Evolutionary conservation across 345 rosid species (phyloP), one percentile per base, ranked within the genome.

Genomic region (Citrus medica): DNA sequence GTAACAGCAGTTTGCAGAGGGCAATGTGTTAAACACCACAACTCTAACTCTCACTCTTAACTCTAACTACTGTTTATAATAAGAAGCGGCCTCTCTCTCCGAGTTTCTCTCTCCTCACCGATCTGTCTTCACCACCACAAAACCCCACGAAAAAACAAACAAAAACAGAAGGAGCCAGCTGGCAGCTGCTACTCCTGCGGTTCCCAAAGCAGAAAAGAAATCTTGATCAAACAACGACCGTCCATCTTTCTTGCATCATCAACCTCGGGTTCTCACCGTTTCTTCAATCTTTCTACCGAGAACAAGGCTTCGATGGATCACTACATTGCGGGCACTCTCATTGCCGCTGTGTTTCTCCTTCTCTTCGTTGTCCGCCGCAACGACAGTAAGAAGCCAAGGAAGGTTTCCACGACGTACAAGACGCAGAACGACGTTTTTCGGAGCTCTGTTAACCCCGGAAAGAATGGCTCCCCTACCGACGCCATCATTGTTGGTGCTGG

Each of bases 401-500:
- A 61, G 58, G 77, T 24, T 22, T 10, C n/a, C 1, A 10, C 59
- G 62, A 33, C 66, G 33, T 27, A 28, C 69, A 69, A 61, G 64
- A 69, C 66, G 67, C 79, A 67, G 19, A 78, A 73, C 55, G 78
- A 65, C 55, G 32, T 32, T 40, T 75, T 37, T 14, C 56, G 5
- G 3, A 37, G 71, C 62, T n/a, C 55, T 7, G 75, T 65, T 6
- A 27, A 8, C 12, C 59, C 46, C 16, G 74, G 74, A 22, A 42
- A 69, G 63, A 68, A 61, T 28, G 85, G 21, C 19, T 40, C 79
- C 5, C 85, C 65, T 42, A 48, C 76, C 0, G 97, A 92, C 82
- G 84, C 90, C 38, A 89, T 94, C 81, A 83, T 94, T 55, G 93
- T 92, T 10, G 97, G 98, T 7, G 98, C 97, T 16, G 95, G 98